These are phyloP conservation scores for Boletus tomentosulus DNA, from an alignment of 768 basidiomycete species.

Conservation along the genomic window DNA sequence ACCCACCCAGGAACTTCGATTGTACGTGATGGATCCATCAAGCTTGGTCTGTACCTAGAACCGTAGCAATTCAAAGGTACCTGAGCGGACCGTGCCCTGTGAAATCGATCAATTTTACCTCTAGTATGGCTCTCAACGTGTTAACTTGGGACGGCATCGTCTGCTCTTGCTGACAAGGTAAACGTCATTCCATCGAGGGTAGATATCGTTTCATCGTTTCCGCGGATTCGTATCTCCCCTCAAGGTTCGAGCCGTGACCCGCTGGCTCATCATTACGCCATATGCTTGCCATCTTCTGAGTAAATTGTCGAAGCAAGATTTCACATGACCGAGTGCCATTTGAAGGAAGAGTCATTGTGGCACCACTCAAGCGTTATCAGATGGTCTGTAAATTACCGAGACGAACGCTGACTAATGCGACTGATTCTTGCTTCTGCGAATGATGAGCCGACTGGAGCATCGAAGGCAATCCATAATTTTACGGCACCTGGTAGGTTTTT, in stretches of 20 bases:
- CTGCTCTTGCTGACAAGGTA: background rate
- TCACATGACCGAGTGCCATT: background rate
- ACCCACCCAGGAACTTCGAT: background rate
- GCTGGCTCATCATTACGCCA: conserved; percentile 4
- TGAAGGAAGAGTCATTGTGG: background rate
- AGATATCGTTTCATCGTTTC: conserved; percentile 1
- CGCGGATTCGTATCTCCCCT: conserved; percentile 9
- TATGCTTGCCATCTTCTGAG: background rate
- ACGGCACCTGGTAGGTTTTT: conserved; percentile 16
- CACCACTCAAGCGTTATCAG: background rate
- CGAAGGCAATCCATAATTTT: conserved; percentile 9
- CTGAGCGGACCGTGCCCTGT: background rate
- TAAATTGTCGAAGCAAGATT: background rate
- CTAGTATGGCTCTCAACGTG: background rate
- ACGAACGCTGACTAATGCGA: conserved; percentile 15
- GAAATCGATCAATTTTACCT: background rate
- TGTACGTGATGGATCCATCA: conserved; percentile 16
- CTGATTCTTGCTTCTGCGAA: conserved; percentile 10
- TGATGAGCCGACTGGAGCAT: conserved; percentile 1
- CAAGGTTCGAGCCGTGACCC: conserved; percentile 1
- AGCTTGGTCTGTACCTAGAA: background rate
- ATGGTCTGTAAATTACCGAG: background rate
- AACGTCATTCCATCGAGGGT: background rate
- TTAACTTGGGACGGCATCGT: background rate
- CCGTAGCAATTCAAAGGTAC: background rate